These are phyloP conservation scores for Yarrowia deformans DNA, from an alignment of 805 yeast genomes.

Conservation along the genomic window DNA sequence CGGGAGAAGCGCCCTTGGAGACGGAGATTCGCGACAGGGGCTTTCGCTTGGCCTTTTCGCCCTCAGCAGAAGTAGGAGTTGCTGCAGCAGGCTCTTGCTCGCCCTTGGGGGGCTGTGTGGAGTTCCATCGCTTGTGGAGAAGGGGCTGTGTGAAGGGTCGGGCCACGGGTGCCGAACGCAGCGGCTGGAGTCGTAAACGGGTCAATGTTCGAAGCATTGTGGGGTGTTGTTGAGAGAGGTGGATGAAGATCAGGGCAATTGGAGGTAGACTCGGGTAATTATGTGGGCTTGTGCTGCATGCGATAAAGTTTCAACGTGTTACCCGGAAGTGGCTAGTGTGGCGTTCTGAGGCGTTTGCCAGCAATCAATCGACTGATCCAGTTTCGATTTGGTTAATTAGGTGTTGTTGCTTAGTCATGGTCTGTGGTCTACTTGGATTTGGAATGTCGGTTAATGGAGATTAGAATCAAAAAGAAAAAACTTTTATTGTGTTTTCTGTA, in stretches of 20 bases:
- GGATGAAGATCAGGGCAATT: slow-evolving; percentile 18
- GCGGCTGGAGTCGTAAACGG: slow-evolving; percentile 34
- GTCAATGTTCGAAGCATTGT: slow-evolving; percentile 33
- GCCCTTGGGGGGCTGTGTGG: slow-evolving; percentile 34
- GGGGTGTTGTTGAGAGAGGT: background rate
- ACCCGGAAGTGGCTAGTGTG: slow-evolving; percentile 37
- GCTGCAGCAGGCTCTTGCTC: background rate
- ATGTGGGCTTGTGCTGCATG: background rate
- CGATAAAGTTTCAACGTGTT: slow-evolving; percentile 29
- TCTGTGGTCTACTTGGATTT: too few relatives aligned
- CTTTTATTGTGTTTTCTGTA: too few relatives aligned
- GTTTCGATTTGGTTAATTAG: too few relatives aligned
- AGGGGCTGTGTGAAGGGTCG: slow-evolving; percentile 12
- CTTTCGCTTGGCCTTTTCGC: slow-evolving; percentile 10
- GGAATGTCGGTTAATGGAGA: too few relatives aligned
- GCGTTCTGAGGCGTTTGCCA: background rate
- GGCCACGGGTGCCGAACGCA: background rate
- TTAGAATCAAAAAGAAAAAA: too few relatives aligned
- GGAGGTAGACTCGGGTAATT: background rate
- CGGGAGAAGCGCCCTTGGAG: slow-evolving; percentile 39
- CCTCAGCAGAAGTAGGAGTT: background rate
- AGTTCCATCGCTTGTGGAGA: slow-evolving; percentile 31
- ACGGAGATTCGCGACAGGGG: slow-evolving; percentile 36
- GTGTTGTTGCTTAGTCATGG: too few relatives aligned
- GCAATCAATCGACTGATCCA: too few relatives aligned